Evolutionary conservation across 2,329 filamentous ascomycete species (phyloP), one percentile per base, ranked within the genome.

Genomic region (Simplicillium sp.): DNA sequence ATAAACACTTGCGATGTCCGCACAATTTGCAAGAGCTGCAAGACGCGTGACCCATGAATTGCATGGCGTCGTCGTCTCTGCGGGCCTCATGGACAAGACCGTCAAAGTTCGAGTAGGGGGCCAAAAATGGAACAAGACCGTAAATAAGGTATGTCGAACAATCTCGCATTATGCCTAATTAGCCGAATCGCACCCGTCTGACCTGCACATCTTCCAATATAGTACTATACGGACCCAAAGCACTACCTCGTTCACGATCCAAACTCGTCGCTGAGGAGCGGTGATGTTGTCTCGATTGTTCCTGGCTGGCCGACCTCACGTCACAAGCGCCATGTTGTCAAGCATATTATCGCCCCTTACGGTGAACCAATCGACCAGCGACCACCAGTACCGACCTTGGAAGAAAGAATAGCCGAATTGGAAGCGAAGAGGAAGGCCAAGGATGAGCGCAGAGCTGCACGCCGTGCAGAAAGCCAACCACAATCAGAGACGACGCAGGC

Each of bases 191-290:
- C 20, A 25, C 20, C 20, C 20, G 9, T 5, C 20, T 25, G 20
- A 25, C 20, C 20, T 25, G 20, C 5, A 25, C 6, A 6, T 25
- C 17, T 6, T 17, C 13, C 17, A 31, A 29, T 12, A 12, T 11
- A 66, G 64, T 64, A 57, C 65, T 89, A 84, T 60, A 73, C 80
- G 53, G 66, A 73, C 35, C 74, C 76, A 16, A 68, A 72, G 48
- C 73, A 77, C 49, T 73, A 82, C 56, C 76, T 90, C 25, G 84
- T 89, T 31, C 83, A 87, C 66, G 86, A 92, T 60, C 86, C 86
- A 20, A 77, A 77, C 59, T 75, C 79, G 50, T 87, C 83, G 18
- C 72, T 88, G 31, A 73, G 80, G 43, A 73, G 75, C 38, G 86
- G 86, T 55, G 86, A 92, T 58, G 76, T 90, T 3, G 77, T 92